Conservation (phyloP, 371 early-diverging fungal genomes). For the Mucor lusitanicus region DNA sequence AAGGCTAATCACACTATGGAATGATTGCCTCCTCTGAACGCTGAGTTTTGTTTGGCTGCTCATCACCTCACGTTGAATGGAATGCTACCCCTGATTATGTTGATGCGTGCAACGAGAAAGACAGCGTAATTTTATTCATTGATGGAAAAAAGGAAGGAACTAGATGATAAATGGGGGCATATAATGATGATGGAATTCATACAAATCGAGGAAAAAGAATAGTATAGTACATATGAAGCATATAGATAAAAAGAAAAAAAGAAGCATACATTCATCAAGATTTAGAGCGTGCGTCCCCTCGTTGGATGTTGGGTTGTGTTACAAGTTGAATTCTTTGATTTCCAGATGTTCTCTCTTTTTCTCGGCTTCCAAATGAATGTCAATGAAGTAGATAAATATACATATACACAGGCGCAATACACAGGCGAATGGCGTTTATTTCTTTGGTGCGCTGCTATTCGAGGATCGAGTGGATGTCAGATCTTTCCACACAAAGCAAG, state of each 20-base stretch:
- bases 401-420: background rate
- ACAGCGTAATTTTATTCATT: background rate
- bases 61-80: too few species aligned
- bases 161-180: background rate
- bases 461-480: conserved; percentile 5
- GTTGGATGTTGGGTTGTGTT: conserved; percentile 1
- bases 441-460: background rate
- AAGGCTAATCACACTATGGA: background rate
- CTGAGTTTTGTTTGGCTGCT: background rate
- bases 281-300: background rate
- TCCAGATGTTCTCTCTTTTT: background rate
- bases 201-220: background rate
- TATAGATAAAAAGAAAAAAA: background rate
- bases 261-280: background rate
- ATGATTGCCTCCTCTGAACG: background rate
- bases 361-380: background rate
- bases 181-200: background rate
- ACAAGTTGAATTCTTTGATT: conserved; percentile 3
- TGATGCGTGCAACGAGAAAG: background rate
- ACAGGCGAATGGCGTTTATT: background rate
- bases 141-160: background rate
- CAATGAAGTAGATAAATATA: background rate
- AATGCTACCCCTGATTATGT: background rate
- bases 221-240: background rate
- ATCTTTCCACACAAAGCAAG: conserved; percentile 54